These are phyloP conservation scores for Phoma sp. DNA, from an alignment of 2,329 filamentous ascomycete genomes.

Conservation along the genomic window DNA sequence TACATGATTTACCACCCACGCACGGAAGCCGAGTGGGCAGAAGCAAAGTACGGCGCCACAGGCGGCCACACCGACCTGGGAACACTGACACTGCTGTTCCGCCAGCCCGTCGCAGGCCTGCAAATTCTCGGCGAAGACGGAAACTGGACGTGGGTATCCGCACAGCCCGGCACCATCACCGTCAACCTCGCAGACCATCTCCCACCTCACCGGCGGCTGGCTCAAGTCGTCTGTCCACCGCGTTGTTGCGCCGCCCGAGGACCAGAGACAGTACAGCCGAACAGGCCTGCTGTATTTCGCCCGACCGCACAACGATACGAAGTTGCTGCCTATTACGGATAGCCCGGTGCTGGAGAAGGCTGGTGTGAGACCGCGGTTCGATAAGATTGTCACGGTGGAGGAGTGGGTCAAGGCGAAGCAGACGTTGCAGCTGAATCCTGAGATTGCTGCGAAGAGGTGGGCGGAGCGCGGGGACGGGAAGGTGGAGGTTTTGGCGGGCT, in stretches of 20 bases:
- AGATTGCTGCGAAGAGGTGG: slow-evolving; percentile 32
- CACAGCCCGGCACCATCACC: slow-evolving; percentile 51
- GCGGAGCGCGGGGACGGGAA: slow-evolving; percentile 32
- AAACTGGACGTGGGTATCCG: slow-evolving; percentile 53
- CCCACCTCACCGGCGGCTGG: slow-evolving; percentile 51
- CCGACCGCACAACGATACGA: slow-evolving; percentile 50
- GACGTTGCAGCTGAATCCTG: slow-evolving; percentile 34
- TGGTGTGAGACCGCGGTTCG: slow-evolving; percentile 47
- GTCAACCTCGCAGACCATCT: slow-evolving; percentile 53
- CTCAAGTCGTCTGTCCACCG: slow-evolving; percentile 60
- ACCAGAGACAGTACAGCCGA: slow-evolving; percentile 59
- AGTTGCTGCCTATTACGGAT: slow-evolving; percentile 50
- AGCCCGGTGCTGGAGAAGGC: slow-evolving; percentile 45
- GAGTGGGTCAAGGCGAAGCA: slow-evolving; percentile 37
- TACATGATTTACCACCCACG: slow-evolving; percentile 68
- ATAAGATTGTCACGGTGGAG: slow-evolving; percentile 53
- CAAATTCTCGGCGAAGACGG: slow-evolving; percentile 58
- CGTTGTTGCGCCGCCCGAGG: slow-evolving; percentile 58
- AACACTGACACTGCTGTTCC: slow-evolving; percentile 64
- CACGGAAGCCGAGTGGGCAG: slow-evolving; percentile 55
- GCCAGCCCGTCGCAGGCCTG: slow-evolving; percentile 65
- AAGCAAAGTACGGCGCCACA: slow-evolving; percentile 54
- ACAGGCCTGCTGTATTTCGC: slow-evolving; percentile 62
- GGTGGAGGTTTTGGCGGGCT: slow-evolving; percentile 32
- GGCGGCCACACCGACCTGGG: slow-evolving; percentile 65